These are phyloP conservation scores for Colletotrichum lini DNA, from an alignment of 2,329 filamentous ascomycete genomes.

Conservation along the genomic window DNA sequence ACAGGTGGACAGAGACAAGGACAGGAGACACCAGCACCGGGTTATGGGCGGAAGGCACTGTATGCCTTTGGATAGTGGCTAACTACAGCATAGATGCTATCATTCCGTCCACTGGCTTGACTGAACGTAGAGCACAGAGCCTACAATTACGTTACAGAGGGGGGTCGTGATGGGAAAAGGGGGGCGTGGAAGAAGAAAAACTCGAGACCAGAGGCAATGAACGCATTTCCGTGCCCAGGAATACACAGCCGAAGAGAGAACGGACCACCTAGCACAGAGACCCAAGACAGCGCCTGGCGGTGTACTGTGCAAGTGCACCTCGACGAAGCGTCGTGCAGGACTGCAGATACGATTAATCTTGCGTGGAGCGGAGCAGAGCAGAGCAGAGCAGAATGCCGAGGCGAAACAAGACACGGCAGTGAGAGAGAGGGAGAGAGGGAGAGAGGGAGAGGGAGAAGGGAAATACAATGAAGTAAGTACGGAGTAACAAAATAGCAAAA, in stretches of 20 bases:
- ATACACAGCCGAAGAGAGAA: not conserved
- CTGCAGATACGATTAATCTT: not conserved
- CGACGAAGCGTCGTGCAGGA: conserved; percentile 3
- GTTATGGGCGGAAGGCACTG: no score
- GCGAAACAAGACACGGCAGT: not conserved
- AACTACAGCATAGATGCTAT: no score
- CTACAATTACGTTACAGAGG: not conserved
- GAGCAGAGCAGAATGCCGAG: not conserved
- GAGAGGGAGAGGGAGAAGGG: no score
- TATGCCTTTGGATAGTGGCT: no score
- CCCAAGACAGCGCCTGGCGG: not conserved
- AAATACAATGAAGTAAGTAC: not conserved
- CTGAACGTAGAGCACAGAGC: no score
- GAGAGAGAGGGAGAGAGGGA: not conserved
- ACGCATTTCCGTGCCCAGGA: no score
- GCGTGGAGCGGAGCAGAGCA: not conserved
- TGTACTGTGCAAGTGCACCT: not conserved
- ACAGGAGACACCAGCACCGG: no score
- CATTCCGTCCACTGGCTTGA: no score
- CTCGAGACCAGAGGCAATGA: not conserved
- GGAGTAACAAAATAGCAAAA: not conserved
- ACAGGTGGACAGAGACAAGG: no score
- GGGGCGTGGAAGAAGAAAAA: not conserved
- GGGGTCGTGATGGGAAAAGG: not conserved
- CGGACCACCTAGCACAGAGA: conserved; percentile 27